phyloP scores from a whole-genome alignment of 306 rosid species.

The Cicer arietinum region DNA sequence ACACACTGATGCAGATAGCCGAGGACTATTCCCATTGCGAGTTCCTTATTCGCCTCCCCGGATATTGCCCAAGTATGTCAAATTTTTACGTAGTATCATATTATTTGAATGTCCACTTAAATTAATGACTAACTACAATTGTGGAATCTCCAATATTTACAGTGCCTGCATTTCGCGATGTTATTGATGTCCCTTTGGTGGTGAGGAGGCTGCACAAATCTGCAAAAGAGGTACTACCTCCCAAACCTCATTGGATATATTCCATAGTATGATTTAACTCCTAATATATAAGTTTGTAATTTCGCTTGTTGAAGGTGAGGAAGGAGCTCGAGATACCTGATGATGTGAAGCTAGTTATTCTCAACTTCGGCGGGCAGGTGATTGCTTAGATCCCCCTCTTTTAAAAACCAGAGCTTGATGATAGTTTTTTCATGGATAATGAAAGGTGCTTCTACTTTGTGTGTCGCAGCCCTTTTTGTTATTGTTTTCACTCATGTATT shows the following conservation, averaged over 20 bases:
- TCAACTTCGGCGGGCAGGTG: conserved; percentile 99
- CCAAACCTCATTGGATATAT: conserved; percentile 36
- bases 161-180: conserved; percentile 99
- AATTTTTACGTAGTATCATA: conserved; percentile 11
- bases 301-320: conserved; percentile 71
- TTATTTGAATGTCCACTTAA: conserved; percentile 9
- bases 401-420: conserved; percentile 20
- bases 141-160: conserved; percentile 38
- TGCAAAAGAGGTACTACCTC: conserved; percentile 74
- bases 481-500: background rate
- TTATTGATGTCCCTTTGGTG: conserved; percentile 89
- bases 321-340: conserved; percentile 75
- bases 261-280: conserved; percentile 34
- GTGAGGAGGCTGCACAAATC: conserved; percentile 93
- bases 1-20: conserved; percentile 65
- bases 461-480: conserved; percentile 11
- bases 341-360: conserved; percentile 78
- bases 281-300: conserved; percentile 21
- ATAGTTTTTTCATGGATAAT: conserved; percentile 1
- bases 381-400: conserved; percentile 33
- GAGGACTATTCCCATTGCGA: conserved; percentile 98
- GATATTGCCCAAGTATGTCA: conserved; percentile 92
- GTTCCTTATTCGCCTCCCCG: conserved; percentile 96
- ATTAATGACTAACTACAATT: conserved; percentile 26
- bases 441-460: conserved; percentile 15